phyloP scores from a whole-genome alignment of 2,329 filamentous ascomycete species.

The Colletotrichum plurivorum region DNA sequence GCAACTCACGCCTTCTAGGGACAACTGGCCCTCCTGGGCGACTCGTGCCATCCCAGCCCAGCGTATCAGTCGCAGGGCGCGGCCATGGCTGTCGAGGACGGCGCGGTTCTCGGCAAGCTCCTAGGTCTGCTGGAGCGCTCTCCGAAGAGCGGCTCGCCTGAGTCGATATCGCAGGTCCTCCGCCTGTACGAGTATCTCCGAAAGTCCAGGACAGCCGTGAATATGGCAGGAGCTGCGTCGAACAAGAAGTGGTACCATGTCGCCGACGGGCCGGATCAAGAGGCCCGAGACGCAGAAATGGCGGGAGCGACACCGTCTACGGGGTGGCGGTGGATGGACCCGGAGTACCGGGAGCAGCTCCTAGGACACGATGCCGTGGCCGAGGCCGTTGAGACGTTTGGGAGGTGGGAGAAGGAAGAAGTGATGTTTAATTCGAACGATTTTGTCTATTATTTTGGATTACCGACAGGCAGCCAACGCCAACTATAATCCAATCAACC shows the following conservation, averaged over 20 bases:
- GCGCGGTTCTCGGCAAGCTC: constrained; percentile 43
- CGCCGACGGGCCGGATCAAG: constrained; percentile 27
- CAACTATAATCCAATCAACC: neutral
- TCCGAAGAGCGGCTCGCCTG: neutral
- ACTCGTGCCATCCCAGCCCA: constrained; percentile 40
- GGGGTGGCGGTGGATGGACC: constrained; percentile 21
- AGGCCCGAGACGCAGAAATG: constrained; percentile 30
- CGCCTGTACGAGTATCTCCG: constrained; percentile 16
- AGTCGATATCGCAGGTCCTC: constrained; percentile 17
- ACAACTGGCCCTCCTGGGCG: constrained; percentile 39
- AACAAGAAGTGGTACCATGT: constrained; percentile 34
- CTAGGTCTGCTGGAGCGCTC: constrained; percentile 44
- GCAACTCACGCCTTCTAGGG: constrained; percentile 1
- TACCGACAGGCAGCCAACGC: neutral
- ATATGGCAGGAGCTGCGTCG: constrained; percentile 12
- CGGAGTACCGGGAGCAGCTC: neutral
- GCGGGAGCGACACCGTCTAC: neutral
- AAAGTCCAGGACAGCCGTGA: constrained; percentile 11
- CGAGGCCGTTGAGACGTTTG: constrained; percentile 16
- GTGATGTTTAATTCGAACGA: neutral
- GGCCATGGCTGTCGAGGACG: constrained; percentile 46
- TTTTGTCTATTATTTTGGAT: neutral
- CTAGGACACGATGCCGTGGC: constrained; percentile 10
- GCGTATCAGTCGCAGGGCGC: constrained; percentile 47
- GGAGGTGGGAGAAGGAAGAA: neutral